Evolutionary conservation across 2,329 filamentous ascomycete species (phyloP).

Genomic region (Trichoderma sp.): DNA sequence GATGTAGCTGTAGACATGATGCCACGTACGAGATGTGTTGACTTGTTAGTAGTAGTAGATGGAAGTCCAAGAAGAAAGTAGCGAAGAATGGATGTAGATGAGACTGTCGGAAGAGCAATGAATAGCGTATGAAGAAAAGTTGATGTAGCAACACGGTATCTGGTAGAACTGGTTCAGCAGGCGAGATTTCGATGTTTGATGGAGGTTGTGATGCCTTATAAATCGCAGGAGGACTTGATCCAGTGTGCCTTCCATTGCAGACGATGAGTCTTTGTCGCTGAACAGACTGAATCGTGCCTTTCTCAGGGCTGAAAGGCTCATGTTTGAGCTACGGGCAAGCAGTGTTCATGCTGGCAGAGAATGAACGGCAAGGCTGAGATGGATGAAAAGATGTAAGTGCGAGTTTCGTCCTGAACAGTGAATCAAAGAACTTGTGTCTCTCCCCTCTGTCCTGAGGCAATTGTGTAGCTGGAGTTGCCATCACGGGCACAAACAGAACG

Average conservation of each 20-base stretch:
- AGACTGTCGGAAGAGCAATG: neutral
- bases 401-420: neutral
- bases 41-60: neutral
- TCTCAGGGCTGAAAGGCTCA: neutral
- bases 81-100: neutral
- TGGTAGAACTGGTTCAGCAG: too few relatives aligned
- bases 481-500: neutral
- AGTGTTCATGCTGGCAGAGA: too few relatives aligned
- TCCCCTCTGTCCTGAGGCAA: neutral
- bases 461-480: neutral
- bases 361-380: too few relatives aligned
- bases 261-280: neutral
- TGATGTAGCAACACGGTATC: neutral
- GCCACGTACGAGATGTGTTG: neutral
- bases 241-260: conserved; percentile 10
- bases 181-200: too few relatives aligned
- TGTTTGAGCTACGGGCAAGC: too few relatives aligned
- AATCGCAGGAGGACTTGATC: neutral
- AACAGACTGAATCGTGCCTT: neutral
- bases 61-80: neutral
- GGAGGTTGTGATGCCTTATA: conserved; percentile 1
- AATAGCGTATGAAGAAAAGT: neutral
- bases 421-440: neutral
- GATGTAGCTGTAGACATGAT: conserved; percentile 23
- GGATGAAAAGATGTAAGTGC: neutral